A percentile compares a stretch with the other conserved stretches of the same genome.
Conservation (phyloP, 2,329 filamentous ascomycete genomes). For the Sarocladium brachiariae region DNA sequence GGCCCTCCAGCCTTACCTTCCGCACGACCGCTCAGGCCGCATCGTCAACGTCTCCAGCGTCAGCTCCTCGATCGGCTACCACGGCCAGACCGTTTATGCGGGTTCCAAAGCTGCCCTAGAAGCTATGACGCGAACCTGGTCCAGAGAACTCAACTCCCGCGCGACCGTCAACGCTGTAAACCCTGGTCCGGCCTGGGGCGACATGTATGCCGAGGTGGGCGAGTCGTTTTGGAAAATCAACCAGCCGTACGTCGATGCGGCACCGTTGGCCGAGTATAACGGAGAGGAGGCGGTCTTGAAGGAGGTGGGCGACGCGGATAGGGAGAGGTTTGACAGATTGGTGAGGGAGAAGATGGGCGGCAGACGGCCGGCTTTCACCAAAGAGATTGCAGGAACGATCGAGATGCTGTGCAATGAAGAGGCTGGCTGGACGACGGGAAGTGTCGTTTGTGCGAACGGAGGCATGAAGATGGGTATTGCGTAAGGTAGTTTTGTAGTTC, state of each 20-base stretch:
- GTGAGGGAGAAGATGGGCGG: conserved; percentile 27
- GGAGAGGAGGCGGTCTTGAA: conserved; percentile 24
- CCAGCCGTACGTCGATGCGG: conserved; percentile 29
- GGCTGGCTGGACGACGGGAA: conserved; percentile 62
- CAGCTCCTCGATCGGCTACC: conserved; percentile 45
- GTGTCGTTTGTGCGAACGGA: conserved; percentile 59
- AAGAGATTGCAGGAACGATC: conserved; percentile 62
- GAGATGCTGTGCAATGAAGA: conserved; percentile 64
- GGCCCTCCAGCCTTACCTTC: conserved; percentile 61
- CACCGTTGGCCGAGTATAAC: conserved; percentile 27
- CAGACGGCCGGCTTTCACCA: conserved; percentile 26
- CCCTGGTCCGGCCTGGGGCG: conserved; percentile 47
- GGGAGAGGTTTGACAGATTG: conserved; percentile 24
- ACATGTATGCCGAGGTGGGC: conserved; percentile 39
- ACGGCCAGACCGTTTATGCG: conserved; percentile 50
- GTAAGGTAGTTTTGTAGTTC: too few species aligned
- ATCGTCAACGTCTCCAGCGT: conserved; percentile 51
- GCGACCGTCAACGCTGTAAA: conserved; percentile 52
- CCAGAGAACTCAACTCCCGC: conserved; percentile 45
- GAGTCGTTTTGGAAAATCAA: conserved; percentile 29
- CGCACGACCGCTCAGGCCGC: conserved; percentile 57
- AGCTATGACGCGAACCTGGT: conserved; percentile 53
- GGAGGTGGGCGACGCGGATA: conserved; percentile 18
- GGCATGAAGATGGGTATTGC: conserved; percentile 34
- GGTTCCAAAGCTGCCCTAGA: conserved; percentile 53